Conservation (phyloP, 306 rosid species). For the Trifolium repens region DNA sequence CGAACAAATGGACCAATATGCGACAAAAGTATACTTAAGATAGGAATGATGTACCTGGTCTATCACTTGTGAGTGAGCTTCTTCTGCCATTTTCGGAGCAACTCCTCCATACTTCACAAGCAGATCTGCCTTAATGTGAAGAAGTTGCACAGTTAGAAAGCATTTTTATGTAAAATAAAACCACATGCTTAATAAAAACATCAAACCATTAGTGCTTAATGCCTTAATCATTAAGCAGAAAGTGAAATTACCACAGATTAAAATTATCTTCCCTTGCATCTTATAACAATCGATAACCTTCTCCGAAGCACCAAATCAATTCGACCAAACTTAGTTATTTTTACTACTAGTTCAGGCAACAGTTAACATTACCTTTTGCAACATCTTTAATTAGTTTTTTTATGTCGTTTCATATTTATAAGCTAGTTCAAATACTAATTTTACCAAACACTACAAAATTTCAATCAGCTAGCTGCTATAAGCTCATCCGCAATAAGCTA, state of each 20-base stretch:
- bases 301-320: not conserved
- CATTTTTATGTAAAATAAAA: not conserved
- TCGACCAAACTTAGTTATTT: slow-evolving; percentile 1
- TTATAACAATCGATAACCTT: not conserved
- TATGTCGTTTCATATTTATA: not conserved
- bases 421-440: no score
- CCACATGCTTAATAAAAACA: not conserved
- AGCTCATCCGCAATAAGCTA: no score
- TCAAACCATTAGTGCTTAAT: slow-evolving; percentile 1
- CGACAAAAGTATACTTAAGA: slow-evolving; percentile 14
- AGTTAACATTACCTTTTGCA: not conserved
- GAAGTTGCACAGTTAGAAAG: slow-evolving; percentile 34
- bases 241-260: not conserved
- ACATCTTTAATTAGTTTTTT: not conserved
- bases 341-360: slow-evolving; percentile 6
- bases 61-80: slow-evolving; percentile 85
- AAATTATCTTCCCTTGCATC: not conserved
- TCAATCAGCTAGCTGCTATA: no score
- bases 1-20: slow-evolving; percentile 18
- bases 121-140: slow-evolving; percentile 76
- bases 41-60: slow-evolving; percentile 62
- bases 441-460: no score
- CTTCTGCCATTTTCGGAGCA: slow-evolving; percentile 99
- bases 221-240: slow-evolving; percentile 13
- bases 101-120: slow-evolving; percentile 90